Evolutionary conservation across 495 filamentous ascomycete genomes (phyloP), one percentile per base, ranked within the genome.

Genomic region (Daldinia vernicosa): DNA sequence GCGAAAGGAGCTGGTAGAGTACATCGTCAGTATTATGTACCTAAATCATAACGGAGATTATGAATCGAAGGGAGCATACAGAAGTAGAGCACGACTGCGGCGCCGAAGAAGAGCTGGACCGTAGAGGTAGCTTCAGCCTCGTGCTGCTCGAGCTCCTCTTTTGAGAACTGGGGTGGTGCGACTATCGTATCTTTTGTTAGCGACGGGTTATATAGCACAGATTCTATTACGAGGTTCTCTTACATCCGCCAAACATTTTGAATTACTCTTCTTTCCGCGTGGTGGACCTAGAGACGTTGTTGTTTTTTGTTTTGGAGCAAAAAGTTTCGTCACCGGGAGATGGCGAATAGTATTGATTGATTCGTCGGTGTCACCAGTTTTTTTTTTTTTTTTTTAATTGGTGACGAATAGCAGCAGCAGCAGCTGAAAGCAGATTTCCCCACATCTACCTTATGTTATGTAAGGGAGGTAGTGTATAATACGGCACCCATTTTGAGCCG

Each of bases 31-130:
- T 56, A 33, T 72, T 24, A 9, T 19, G 51, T 11, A n/a, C n/a
- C n/a, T n/a, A n/a, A 35, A 24, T 9, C 33, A 19, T 55, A 24
- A n/a, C 4, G 52, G 2, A 30, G 27, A 39, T 24, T 47, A 24
- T 12, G 47, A 40, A 6, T 52, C 11, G 15, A 27, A 9, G 35
- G 8, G 35, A 22, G 80, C 91, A 72, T 89, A 97, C 94, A 94
- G 56, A 97, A 82, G 81, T 97, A 97, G 66, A 97, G 87, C 32
- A 90, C 66, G 71, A 91, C 78, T 66, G 89, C 87, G 54, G 87
- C 84, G 35, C 85, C 84, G 62, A 92, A 69, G 69, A 88, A 88
- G 53, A 81, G 84, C 76, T 88, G 86, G 74, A 94, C 76, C 52
- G 89, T 92, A 76, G 85, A 83, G 75, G 77, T 82, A 43, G 94